Conservation (phyloP, 768 basidiomycete species). For the Suillus americanus region DNA sequence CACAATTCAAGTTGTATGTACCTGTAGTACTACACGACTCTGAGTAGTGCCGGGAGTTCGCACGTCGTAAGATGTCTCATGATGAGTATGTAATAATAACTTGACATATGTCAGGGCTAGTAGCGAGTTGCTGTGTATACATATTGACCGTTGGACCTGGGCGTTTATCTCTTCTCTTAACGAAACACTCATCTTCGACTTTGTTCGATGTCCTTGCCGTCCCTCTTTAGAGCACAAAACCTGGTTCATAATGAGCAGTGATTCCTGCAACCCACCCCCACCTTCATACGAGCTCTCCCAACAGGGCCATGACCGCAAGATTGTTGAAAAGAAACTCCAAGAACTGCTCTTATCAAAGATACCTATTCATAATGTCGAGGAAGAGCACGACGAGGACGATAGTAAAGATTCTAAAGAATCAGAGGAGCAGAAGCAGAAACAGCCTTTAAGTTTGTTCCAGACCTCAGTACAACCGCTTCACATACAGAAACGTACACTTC, state of each 20-base stretch:
- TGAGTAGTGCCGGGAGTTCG: background rate
- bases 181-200: background rate
- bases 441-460: background rate
- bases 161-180: conserved; percentile 6
- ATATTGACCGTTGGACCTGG: background rate
- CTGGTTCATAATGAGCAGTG: conserved; percentile 18
- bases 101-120: background rate
- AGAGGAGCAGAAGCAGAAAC: conserved; percentile 11
- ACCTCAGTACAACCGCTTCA: conserved; percentile 5
- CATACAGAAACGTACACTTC: conserved; percentile 13
- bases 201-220: conserved; percentile 7
- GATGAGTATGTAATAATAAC: background rate
- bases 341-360: conserved; percentile 13
- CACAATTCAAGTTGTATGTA: background rate
- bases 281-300: conserved; percentile 42
- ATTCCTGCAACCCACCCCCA: conserved; percentile 33
- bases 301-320: conserved; percentile 52
- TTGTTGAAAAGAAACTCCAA: conserved; percentile 27
- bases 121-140: conserved; percentile 1
- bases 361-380: conserved; percentile 12
- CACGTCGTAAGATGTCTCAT: background rate
- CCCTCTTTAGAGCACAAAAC: conserved; percentile 1
- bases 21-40: background rate
- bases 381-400: conserved; percentile 21
- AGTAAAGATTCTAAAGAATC: conserved; percentile 10